A percentile compares a stretch with the other conserved stretches of the same genome.
These are phyloP conservation scores for Rhodosporidiobolus sp. DNA, from an alignment of 768 basidiomycete species.

Conservation along the genomic window DNA sequence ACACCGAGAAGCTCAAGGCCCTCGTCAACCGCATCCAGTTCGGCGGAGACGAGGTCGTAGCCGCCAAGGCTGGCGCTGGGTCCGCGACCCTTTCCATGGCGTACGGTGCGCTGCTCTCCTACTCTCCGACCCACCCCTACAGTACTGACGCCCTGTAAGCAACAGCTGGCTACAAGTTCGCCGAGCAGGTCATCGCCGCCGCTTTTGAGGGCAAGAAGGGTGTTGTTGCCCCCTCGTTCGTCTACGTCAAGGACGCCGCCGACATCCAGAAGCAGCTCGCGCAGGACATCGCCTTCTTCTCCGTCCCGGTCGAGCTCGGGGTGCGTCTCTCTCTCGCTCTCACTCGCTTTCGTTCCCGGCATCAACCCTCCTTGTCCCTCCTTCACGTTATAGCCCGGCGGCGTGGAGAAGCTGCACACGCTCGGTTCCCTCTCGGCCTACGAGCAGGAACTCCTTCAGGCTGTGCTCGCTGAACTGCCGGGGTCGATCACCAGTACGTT, in stretches of 20 bases:
- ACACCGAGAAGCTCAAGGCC: conserved; percentile 53
- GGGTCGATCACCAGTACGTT: conserved; percentile 61
- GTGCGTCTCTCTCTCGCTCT: conserved; percentile 52
- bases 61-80: conserved; percentile 90
- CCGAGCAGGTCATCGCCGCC: conserved; percentile 75
- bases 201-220: conserved; percentile 84
- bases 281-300: conserved; percentile 77
- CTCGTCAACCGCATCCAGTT: conserved; percentile 86
- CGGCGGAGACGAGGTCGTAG: conserved; percentile 96
- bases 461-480: conserved; percentile 73
- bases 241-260: conserved; percentile 68
- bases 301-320: conserved; percentile 80
- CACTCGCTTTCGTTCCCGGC: not conserved
- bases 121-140: not conserved
- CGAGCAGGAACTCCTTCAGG: conserved; percentile 73
- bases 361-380: not conserved
- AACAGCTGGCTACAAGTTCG: conserved; percentile 79
- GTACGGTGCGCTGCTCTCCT: conserved; percentile 31
- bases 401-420: conserved; percentile 75
- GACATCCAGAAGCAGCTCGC: conserved; percentile 76
- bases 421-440: conserved; percentile 69
- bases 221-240: conserved; percentile 70
- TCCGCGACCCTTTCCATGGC: conserved; percentile 73
- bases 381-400: conserved; percentile 58
- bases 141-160: too few relatives aligned